These are phyloP conservation scores for Alternaria longipes DNA, from an alignment of 2,329 filamentous ascomycete species.

Conservation along the genomic window DNA sequence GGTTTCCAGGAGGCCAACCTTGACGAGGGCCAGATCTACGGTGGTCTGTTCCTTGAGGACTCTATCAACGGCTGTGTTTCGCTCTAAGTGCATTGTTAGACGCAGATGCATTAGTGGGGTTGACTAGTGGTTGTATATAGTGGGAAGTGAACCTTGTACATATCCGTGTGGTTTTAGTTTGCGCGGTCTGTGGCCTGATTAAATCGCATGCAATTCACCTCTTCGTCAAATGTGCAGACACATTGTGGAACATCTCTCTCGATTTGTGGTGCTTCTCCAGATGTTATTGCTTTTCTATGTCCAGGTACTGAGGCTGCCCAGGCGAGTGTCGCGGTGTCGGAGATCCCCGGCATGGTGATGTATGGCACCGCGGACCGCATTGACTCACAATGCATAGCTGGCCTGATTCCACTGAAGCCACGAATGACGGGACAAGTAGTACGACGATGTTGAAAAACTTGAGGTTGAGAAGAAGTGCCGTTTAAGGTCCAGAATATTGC, in stretches of 20 bases:
- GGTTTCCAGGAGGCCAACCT: slow-evolving; percentile 48
- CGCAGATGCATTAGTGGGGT: background rate
- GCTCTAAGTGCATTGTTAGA: slow-evolving; percentile 19
- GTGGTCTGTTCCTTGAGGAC: slow-evolving; percentile 52
- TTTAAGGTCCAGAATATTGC: slow-evolving; percentile 12
- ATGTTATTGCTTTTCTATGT: accelerated
- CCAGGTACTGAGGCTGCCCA: background rate
- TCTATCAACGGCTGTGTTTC: slow-evolving; percentile 47
- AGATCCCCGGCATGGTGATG: background rate
- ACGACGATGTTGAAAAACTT: background rate
- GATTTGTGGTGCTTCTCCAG: accelerated
- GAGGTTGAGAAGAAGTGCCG: slow-evolving; percentile 21
- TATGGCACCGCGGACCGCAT: background rate
- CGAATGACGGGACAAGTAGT: background rate
- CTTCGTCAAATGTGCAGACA: background rate
- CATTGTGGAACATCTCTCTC: accelerated
- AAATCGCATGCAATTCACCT: background rate
- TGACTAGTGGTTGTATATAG: background rate
- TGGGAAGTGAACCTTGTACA: background rate
- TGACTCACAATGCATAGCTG: background rate
- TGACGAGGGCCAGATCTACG: slow-evolving; percentile 53
- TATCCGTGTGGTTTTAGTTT: background rate
- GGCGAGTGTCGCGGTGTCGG: background rate
- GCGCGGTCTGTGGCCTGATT: background rate
- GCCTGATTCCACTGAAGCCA: background rate